Conservation (phyloP, 2,329 filamentous ascomycete species). For the Penicillium sp. region DNA sequence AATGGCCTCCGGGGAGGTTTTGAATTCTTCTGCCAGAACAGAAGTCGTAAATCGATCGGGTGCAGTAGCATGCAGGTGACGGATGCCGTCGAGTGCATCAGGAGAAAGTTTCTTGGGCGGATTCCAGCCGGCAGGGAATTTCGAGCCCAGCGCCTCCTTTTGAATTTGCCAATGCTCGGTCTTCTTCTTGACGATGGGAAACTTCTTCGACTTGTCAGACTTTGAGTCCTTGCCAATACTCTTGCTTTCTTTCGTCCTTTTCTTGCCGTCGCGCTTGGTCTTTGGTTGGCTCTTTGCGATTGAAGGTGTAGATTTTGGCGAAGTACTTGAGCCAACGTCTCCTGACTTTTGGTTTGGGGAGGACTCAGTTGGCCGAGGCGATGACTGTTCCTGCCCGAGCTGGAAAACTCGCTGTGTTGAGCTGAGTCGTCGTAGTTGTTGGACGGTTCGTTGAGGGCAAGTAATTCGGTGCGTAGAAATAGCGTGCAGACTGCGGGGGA, state of each 20-base stretch:
- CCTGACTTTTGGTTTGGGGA: not conserved
- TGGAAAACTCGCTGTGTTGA: conserved; percentile 2
- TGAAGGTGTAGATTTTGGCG: not conserved
- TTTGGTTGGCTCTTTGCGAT: not conserved
- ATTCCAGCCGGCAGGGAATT: conserved; percentile 76
- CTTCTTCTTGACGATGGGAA: conserved; percentile 27
- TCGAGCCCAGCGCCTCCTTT: conserved; percentile 70
- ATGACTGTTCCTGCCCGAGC: conserved; percentile 1
- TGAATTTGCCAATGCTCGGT: conserved; percentile 68
- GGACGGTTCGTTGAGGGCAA: conserved; percentile 4
- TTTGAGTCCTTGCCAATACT: conserved; percentile 6
- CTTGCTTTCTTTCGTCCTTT: not conserved
- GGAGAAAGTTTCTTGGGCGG: conserved; percentile 86
- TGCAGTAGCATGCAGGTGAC: conserved; percentile 73
- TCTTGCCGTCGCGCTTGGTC: not conserved
- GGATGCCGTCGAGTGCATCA: conserved; percentile 86
- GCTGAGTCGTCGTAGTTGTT: conserved; percentile 10
- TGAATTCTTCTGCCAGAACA: conserved; percentile 72
- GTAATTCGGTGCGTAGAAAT: conserved; percentile 1
- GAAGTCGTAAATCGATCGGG: conserved; percentile 73
- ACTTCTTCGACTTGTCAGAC: conserved; percentile 4
- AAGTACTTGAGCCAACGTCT: not conserved
- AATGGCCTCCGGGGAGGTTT: conserved; percentile 83
- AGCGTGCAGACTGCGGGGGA: conserved; percentile 11
- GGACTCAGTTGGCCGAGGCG: not conserved